Conservation (phyloP, 1,284 basidiomycete species). For the Rhizoctonia solani region DNA sequence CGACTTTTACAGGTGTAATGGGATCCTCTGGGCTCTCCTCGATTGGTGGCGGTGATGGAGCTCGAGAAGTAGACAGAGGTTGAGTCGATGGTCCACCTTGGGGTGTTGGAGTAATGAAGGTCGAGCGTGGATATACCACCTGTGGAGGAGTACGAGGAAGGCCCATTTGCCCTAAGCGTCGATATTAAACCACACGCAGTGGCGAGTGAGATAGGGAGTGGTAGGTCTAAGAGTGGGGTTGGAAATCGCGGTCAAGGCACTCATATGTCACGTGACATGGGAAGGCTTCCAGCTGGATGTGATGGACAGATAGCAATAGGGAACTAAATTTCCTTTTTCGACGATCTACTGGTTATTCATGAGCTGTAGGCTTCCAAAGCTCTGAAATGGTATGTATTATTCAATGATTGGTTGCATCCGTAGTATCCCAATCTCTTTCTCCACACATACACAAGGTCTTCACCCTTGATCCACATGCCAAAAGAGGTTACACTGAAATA, state of each 20-base stretch:
- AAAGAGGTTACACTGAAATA: background rate
- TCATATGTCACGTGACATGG: conserved; percentile 14
- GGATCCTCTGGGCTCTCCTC: background rate
- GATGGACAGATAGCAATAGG: too few species aligned
- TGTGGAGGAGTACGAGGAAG: conserved; percentile 24
- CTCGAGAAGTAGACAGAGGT: background rate
- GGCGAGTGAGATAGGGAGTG: background rate
- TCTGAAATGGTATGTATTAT: too few species aligned
- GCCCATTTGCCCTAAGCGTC: conserved; percentile 3
- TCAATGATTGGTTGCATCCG: too few species aligned
- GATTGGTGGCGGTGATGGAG: background rate
- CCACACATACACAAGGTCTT: too few species aligned
- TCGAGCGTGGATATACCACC: conserved; percentile 10
- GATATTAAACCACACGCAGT: background rate
- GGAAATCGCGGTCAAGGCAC: conserved; percentile 3
- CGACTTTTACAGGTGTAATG: conserved; percentile 4
- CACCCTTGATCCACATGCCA: too few species aligned
- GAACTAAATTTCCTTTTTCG: background rate
- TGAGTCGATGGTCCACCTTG: background rate
- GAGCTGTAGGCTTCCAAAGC: background rate
- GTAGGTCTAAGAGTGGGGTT: background rate
- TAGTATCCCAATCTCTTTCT: too few species aligned
- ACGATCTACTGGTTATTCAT: too few species aligned
- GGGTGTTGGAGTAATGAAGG: background rate
- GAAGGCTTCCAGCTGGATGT: too few species aligned